phyloP scores from a whole-genome alignment of 345 rosid genomes.

The Salix purpurea region DNA sequence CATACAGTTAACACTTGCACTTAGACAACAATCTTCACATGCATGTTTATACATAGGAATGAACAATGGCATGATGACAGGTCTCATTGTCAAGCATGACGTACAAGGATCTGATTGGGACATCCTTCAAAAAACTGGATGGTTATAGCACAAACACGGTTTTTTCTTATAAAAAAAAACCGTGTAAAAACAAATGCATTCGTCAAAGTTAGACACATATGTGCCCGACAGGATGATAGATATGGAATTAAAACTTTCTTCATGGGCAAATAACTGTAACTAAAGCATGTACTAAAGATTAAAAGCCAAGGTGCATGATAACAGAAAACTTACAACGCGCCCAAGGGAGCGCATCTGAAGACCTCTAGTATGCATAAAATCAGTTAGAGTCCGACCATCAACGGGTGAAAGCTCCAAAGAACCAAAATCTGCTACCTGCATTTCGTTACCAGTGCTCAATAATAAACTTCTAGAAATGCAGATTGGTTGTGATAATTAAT shows the following conservation, averaged over 20 bases:
- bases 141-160: neutral
- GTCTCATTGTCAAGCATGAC: neutral
- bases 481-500: constrained; percentile 3
- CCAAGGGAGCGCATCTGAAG: constrained; percentile 94
- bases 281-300: neutral
- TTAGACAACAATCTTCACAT: neutral
- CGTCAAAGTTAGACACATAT: neutral
- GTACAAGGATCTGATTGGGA: neutral
- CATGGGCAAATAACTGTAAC: neutral
- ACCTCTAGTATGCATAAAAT: constrained; percentile 99
- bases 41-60: neutral
- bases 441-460: constrained; percentile 18
- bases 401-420: constrained; percentile 97
- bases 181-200: neutral
- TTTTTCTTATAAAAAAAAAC: neutral
- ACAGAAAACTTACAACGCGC: constrained; percentile 66
- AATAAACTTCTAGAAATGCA: constrained; percentile 14
- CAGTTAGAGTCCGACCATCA: constrained; percentile 97
- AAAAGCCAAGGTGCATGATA: constrained; percentile 12
- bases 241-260: neutral
- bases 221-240: neutral
- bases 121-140: neutral
- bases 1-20: neutral
- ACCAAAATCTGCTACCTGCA: constrained; percentile 98
- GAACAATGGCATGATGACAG: neutral